Evolutionary conservation across 495 filamentous ascomycete genomes (phyloP).

Genomic region (Staphylotrichum longicolle): DNA sequence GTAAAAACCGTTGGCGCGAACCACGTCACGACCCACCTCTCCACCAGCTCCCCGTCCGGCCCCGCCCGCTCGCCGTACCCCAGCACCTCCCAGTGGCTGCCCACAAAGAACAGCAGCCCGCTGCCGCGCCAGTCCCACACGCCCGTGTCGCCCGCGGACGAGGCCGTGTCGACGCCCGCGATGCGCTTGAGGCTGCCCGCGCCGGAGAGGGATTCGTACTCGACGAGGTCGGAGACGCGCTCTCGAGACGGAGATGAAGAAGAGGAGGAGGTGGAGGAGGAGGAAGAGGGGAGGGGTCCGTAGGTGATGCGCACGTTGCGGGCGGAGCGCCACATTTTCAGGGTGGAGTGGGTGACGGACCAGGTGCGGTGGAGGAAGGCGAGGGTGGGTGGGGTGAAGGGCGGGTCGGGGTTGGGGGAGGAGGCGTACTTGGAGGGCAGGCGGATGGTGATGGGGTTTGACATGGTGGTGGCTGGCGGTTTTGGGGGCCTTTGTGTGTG

Average conservation of each 20-base stretch:
- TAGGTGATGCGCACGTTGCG: slow-evolving; percentile 78
- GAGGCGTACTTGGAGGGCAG: slow-evolving; percentile 46
- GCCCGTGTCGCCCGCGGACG: slow-evolving; percentile 36
- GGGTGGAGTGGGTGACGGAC: slow-evolving; percentile 73
- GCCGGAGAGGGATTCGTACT: slow-evolving; percentile 54
- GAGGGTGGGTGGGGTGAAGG: slow-evolving; percentile 53
- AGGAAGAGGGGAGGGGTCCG: slow-evolving; percentile 43
- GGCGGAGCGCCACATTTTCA: slow-evolving; percentile 69
- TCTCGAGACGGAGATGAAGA: not conserved
- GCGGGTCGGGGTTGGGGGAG: slow-evolving; percentile 23
- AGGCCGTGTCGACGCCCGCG: slow-evolving; percentile 60
- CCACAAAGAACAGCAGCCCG: slow-evolving; percentile 61
- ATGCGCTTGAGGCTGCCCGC: slow-evolving; percentile 54
- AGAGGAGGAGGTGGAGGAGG: slow-evolving; percentile 8
- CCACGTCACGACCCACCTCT: slow-evolving; percentile 68
- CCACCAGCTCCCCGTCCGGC: slow-evolving; percentile 32
- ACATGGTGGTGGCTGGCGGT: slow-evolving; percentile 1
- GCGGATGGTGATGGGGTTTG: slow-evolving; percentile 35
- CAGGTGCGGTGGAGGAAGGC: slow-evolving; percentile 65
- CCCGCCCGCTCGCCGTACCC: slow-evolving; percentile 57
- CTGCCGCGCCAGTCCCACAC: slow-evolving; percentile 72
- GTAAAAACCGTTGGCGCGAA: slow-evolving; percentile 75
- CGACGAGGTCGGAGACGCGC: slow-evolving; percentile 65
- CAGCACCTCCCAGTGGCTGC: slow-evolving; percentile 70
- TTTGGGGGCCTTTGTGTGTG: not conserved